Conservation (phyloP, 1,139 yeast genomes). For the Kodamaea sp. region DNA sequence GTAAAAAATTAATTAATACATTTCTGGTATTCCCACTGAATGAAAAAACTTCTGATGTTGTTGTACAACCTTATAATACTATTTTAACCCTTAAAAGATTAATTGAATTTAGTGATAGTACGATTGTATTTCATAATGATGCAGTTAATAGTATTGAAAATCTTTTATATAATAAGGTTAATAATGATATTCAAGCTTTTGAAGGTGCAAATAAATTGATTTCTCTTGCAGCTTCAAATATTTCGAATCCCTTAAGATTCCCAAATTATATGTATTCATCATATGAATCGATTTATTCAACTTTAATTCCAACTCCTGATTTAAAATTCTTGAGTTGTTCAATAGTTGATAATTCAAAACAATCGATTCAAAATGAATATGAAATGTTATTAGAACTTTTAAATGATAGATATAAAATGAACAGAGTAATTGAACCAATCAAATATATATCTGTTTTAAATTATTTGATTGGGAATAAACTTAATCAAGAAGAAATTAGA, state of each 20-base stretch:
- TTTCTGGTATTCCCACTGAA: constrained; percentile 83
- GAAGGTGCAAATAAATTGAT: constrained; percentile 82
- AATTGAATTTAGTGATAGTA: constrained; percentile 80
- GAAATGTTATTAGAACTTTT: constrained; percentile 81
- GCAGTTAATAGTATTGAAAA: constrained; percentile 69
- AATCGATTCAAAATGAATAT: constrained; percentile 67
- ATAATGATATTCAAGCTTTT: constrained; percentile 39
- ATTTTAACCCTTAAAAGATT: constrained; percentile 75
- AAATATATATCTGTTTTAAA: constrained; percentile 71
- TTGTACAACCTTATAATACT: constrained; percentile 94
- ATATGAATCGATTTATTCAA: constrained; percentile 74
- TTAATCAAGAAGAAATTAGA: constrained; percentile 72
- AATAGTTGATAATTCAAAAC: constrained; percentile 55
- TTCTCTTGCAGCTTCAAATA: constrained; percentile 76
- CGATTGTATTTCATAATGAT: constrained; percentile 85
- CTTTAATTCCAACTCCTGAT: constrained; percentile 85
- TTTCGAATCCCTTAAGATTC: constrained; percentile 83
- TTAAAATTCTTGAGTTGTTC: constrained; percentile 84
- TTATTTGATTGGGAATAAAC: constrained; percentile 62
- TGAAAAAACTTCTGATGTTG: constrained; percentile 82
- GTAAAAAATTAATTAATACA: constrained; percentile 79
- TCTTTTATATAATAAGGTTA: constrained; percentile 30
- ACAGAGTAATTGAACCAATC: constrained; percentile 42
- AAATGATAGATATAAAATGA: constrained; percentile 77
- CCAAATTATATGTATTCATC: constrained; percentile 93